Base-by-base conservation (phyloP, 2,329 filamentous ascomycete genomes). In the Sporothrix euskadiensis region DNA sequence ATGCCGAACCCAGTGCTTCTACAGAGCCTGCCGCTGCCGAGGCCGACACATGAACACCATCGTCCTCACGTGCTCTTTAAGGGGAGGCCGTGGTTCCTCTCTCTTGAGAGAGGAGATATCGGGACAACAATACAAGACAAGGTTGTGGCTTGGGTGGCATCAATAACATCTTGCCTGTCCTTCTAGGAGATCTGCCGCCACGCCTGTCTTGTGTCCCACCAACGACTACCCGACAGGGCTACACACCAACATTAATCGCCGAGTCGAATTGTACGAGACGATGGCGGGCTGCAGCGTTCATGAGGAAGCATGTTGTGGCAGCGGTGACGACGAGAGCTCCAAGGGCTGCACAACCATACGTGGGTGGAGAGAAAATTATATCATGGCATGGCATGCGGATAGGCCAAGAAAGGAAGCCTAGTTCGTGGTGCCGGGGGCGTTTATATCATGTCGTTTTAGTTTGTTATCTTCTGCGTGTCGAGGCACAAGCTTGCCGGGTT, bases 41-140 rank as follows among this genome's bases (percentile, higher is more conserved):
- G 52, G 75, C 76, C 12, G 78, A 78, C 75, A 80, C 78, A 71
- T 80, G 78, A 66, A 59, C 54, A 10, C 22, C 26, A 16, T 63
- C 30, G 26, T 10, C 52, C 6, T 16, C 32, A 19, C 14, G 30
- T 52, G 41, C 39, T 61, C n/a, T 56, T 19, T n/a, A n/a, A 7
- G 47, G 30, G 10, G 30, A 69, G 2, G 47, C 14, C 54, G 22
- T 41, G 39, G 22, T 12, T 26, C 26, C 26, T 26, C 26, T 44
- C 39, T 41, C 16, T 71, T n/a, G 32, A 30, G 16, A 22, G 32
- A 35, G 30, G 32, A 47, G n/a, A 35, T 35, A 22, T 7, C 6
- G 47, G 30, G 47, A 26, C 47, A 14, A 6, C 10, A 16, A 19
- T 22, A 39, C 22, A 10, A 54, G 8, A 39, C 66, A 22, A 10